These are phyloP conservation scores for Blastobotrys buckinghamii DNA, from an alignment of 1,139 yeast genomes.

Conservation along the genomic window DNA sequence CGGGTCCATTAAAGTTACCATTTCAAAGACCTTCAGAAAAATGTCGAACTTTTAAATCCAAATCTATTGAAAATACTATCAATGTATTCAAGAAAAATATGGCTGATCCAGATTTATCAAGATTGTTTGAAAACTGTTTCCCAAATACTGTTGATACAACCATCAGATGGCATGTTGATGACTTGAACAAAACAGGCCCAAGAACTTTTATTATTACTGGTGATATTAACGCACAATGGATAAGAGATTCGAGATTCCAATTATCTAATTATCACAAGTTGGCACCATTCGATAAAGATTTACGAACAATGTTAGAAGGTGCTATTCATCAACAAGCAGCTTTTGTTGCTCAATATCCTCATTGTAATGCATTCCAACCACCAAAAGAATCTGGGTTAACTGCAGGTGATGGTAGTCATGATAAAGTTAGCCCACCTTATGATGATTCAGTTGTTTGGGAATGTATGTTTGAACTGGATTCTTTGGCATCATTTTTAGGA, in stretches of 20 bases:
- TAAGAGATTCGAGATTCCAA: slow-evolving; percentile 82
- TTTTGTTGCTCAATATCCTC: slow-evolving; percentile 58
- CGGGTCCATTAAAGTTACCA: slow-evolving; percentile 45
- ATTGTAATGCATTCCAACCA: slow-evolving; percentile 90
- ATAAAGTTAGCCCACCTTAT: slow-evolving; percentile 62
- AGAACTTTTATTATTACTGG: slow-evolving; percentile 78
- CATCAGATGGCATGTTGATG: slow-evolving; percentile 56
- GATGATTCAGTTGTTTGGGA: slow-evolving; percentile 73
- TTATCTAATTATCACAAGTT: slow-evolving; percentile 68
- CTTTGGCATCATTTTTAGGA: slow-evolving; percentile 75
- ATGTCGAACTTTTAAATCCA: slow-evolving; percentile 68
- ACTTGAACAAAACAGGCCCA: slow-evolving; percentile 32
- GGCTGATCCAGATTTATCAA: slow-evolving; percentile 58
- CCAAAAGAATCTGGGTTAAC: slow-evolving; percentile 41
- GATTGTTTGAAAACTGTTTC: slow-evolving; percentile 73
- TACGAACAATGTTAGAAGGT: slow-evolving; percentile 57
- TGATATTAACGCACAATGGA: slow-evolving; percentile 82
- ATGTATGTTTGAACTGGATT: slow-evolving; percentile 85
- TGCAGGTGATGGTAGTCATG: slow-evolving; percentile 29
- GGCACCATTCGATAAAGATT: slow-evolving; percentile 41
- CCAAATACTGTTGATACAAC: slow-evolving; percentile 91
- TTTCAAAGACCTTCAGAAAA: slow-evolving; percentile 66
- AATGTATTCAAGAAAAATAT: slow-evolving; percentile 46
- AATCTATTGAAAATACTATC: slow-evolving; percentile 56
- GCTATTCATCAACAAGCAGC: slow-evolving; percentile 77